Conservation (phyloP, 2,329 filamentous ascomycete species). For the Trichoderma gracile region DNA sequence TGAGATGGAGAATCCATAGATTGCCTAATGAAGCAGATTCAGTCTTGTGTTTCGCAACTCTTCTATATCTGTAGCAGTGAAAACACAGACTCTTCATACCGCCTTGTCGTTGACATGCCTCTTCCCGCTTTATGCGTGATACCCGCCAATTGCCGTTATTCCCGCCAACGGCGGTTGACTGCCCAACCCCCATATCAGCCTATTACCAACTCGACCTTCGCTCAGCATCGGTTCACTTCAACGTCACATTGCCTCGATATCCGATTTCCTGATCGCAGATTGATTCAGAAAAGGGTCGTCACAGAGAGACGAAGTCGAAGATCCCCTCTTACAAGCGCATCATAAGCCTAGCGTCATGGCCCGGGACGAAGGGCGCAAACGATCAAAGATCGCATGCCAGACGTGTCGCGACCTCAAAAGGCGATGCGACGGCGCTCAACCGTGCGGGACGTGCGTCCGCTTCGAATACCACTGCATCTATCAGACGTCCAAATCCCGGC, state of each 20-base stretch:
- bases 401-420: constrained; percentile 17
- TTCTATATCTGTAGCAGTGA: background rate
- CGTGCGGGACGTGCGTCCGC: constrained; percentile 13
- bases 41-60: background rate
- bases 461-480: constrained; percentile 17
- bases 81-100: no score
- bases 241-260: background rate
- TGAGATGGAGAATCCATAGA: no score
- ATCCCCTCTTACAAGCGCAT: no score
- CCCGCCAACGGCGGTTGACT: background rate
- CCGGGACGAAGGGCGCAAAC: constrained; percentile 12
- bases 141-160: constrained; percentile 7
- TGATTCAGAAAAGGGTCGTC: background rate
- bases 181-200: no score
- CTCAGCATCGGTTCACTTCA: background rate
- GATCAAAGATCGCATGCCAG: constrained; percentile 12
- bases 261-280: background rate
- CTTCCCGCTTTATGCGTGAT: constrained; percentile 19
- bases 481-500: background rate
- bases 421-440: constrained; percentile 11
- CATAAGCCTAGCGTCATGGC: background rate
- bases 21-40: background rate
- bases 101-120: background rate
- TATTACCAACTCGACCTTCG: no score
- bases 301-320: no score